Evolutionary conservation across 495 filamentous ascomycete genomes (phyloP).

Genomic region (Letharia columbiana): DNA sequence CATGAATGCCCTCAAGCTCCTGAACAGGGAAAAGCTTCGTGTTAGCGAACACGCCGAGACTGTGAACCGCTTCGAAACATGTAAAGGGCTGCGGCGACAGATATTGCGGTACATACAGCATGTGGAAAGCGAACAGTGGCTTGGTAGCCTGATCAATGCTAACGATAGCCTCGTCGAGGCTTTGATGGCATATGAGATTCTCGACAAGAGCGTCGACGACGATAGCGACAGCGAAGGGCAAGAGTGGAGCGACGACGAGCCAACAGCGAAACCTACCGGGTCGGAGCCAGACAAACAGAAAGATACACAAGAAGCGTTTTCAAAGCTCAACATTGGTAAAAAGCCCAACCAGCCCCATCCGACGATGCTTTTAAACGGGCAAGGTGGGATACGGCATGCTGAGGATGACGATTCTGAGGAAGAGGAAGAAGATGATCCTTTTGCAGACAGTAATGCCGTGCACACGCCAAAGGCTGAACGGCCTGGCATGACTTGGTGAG

Average conservation of each 20-base stretch:
- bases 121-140: slow-evolving; percentile 73
- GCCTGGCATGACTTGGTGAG: slow-evolving; percentile 45
- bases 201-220: slow-evolving; percentile 91
- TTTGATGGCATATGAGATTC: slow-evolving; percentile 85
- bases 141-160: slow-evolving; percentile 70
- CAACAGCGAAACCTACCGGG: slow-evolving; percentile 29
- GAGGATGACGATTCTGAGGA: slow-evolving; percentile 44
- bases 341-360: slow-evolving; percentile 30
- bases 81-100: slow-evolving; percentile 73
- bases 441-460: slow-evolving; percentile 69
- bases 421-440: slow-evolving; percentile 63
- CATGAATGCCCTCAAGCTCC: slow-evolving; percentile 76
- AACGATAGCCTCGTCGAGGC: slow-evolving; percentile 85
- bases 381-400: slow-evolving; percentile 9
- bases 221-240: slow-evolving; percentile 85
- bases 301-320: slow-evolving; percentile 32
- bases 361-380: slow-evolving; percentile 21
- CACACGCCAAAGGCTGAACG: slow-evolving; percentile 49
- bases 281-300: slow-evolving; percentile 13
- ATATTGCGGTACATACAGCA: slow-evolving; percentile 84
- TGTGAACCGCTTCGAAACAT: slow-evolving; percentile 69
- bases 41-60: slow-evolving; percentile 78
- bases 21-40: slow-evolving; percentile 82
- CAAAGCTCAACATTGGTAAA: slow-evolving; percentile 39
- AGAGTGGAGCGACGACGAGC: slow-evolving; percentile 45